Percentiles rank a stretch among this genome's conserved stretches.
Conservation (phyloP, 345 rosid species). For the Lepidium aucheri region DNA sequence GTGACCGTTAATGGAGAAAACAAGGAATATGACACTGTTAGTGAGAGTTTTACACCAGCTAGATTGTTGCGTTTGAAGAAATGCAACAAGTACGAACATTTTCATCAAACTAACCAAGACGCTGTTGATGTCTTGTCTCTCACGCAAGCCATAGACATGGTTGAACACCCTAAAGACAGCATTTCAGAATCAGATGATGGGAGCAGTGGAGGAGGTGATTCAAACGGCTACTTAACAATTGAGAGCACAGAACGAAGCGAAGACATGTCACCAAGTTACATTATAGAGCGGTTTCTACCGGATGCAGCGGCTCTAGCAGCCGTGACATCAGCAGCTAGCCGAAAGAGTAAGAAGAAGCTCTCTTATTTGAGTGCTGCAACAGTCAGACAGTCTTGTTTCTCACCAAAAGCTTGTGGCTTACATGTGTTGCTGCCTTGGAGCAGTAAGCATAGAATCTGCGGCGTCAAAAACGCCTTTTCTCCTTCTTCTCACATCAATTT, state of each 20-base stretch:
- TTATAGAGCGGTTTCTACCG: constrained; percentile 68
- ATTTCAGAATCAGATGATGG: constrained; percentile 14
- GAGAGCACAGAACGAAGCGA: constrained; percentile 29
- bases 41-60: constrained; percentile 33
- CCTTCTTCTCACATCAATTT: constrained; percentile 21
- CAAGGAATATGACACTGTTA: background rate
- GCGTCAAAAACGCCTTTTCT: constrained; percentile 42
- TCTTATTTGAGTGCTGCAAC: constrained; percentile 22
- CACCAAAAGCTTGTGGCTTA: constrained; percentile 60
- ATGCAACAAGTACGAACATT: constrained; percentile 1
- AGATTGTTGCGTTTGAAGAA: constrained; percentile 12
- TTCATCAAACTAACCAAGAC: constrained; percentile 8
- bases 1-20: constrained; percentile 35
- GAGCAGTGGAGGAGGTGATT: constrained; percentile 10
- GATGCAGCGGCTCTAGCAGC: constrained; percentile 77
- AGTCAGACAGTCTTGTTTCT: constrained; percentile 25
- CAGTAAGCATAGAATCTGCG: constrained; percentile 57
- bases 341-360: constrained; percentile 25
- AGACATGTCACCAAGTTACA: constrained; percentile 46
- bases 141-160: constrained; percentile 78
- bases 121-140: constrained; percentile 56
- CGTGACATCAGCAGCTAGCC: constrained; percentile 41
- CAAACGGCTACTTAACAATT: constrained; percentile 30
- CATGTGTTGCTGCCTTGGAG: constrained; percentile 65
- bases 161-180: constrained; percentile 38